Conservation (phyloP, 352 stramenopile genomes). For the Aphanomyces astaci region DNA sequence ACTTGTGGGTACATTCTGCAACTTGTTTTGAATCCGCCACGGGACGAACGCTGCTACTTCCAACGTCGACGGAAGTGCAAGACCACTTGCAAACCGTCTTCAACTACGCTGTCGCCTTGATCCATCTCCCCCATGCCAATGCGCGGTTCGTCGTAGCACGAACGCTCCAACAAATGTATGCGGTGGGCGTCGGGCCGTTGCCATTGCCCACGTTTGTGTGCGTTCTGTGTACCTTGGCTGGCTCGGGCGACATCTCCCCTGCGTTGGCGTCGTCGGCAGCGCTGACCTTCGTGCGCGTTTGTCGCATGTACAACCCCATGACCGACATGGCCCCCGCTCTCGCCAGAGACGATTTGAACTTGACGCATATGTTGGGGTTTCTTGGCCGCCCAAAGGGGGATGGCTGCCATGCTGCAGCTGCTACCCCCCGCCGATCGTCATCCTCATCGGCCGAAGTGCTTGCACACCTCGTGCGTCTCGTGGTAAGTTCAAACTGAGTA, state of each 20-base stretch:
- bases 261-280: not conserved
- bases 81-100: not conserved
- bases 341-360: not conserved
- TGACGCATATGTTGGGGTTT: not conserved
- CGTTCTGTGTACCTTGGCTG: not conserved
- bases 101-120: not conserved
- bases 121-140: not conserved
- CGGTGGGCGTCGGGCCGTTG: not conserved
- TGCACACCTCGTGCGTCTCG: not conserved
- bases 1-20: not conserved
- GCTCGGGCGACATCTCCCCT: not conserved
- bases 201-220: not conserved
- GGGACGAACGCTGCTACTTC: not conserved
- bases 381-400: not conserved
- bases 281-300: not conserved
- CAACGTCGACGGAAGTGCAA: not conserved
- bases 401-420: not conserved
- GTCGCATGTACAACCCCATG: not conserved
- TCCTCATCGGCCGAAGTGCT: not conserved
- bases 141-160: not conserved
- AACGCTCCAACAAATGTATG: constrained; percentile 9
- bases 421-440: not conserved
- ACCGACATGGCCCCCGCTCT: not conserved
- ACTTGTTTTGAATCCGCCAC: not conserved
- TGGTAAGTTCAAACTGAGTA: too few relatives aligned